Evolutionary conservation across 805 yeast species (phyloP).

Genomic region (Metschnikowia matae): DNA sequence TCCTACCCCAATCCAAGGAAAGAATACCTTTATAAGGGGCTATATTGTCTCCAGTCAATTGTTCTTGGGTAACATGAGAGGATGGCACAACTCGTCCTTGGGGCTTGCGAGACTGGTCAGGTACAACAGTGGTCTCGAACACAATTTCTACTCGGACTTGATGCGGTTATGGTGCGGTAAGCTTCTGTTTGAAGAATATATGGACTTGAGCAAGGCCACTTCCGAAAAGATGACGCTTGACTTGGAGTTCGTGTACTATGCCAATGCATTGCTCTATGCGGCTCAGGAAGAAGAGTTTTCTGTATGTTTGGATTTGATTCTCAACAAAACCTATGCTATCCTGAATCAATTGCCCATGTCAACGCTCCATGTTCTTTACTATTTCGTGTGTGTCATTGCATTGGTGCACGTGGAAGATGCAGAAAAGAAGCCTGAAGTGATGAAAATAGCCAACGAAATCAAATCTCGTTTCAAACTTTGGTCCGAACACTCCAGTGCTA

Average conservation of each 20-base stretch:
- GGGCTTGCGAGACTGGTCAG: slow-evolving; percentile 9
- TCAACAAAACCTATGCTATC: slow-evolving; percentile 16
- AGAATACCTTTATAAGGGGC: slow-evolving; percentile 7
- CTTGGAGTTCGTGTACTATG: slow-evolving; percentile 13
- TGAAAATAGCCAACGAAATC: slow-evolving; percentile 20
- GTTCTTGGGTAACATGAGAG: slow-evolving; percentile 13
- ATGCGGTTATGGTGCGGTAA: slow-evolving; percentile 12
- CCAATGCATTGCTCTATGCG: slow-evolving; percentile 14
- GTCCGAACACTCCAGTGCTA: slow-evolving; percentile 31
- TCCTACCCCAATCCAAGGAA: slow-evolving; percentile 1
- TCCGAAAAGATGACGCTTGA: slow-evolving; percentile 9
- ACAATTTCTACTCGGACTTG: background rate
- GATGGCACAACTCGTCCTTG: slow-evolving; percentile 9
- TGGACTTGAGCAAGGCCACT: slow-evolving; percentile 1
- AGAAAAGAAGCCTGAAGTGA: slow-evolving; percentile 16
- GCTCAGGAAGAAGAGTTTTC: slow-evolving; percentile 16
- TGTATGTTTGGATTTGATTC: slow-evolving; percentile 16
- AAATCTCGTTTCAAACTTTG: slow-evolving; percentile 28
- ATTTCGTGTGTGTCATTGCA: slow-evolving; percentile 17
- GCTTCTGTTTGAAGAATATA: slow-evolving; percentile 7
- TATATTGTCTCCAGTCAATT: slow-evolving; percentile 9
- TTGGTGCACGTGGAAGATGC: slow-evolving; percentile 21
- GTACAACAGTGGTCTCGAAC: slow-evolving; percentile 9
- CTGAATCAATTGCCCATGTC: slow-evolving; percentile 22
- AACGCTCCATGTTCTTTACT: slow-evolving; percentile 21